A percentile compares a stretch with the other conserved stretches of the same genome.
Evolutionary conservation across 495 filamentous ascomycete genomes (phyloP).

Genomic region (Xylaria longipes): DNA sequence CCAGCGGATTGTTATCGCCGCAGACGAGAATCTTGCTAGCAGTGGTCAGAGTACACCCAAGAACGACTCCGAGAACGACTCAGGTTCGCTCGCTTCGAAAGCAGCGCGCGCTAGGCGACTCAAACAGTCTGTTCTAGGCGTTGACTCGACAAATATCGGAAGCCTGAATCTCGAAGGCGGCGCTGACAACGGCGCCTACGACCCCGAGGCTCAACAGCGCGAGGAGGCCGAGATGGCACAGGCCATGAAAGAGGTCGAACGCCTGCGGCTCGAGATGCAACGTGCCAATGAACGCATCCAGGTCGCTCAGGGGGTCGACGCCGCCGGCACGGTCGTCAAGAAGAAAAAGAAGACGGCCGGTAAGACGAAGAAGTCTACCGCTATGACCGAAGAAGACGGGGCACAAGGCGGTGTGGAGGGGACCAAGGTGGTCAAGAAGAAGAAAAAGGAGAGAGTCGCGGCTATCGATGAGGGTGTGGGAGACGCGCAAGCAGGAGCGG

Average conservation of each 20-base stretch:
- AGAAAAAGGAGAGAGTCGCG: slow-evolving; percentile 55
- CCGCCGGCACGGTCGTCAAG: slow-evolving; percentile 75
- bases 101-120: slow-evolving; percentile 47
- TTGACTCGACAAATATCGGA: slow-evolving; percentile 82
- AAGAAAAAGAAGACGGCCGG: slow-evolving; percentile 70
- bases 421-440: slow-evolving; percentile 34
- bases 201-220: slow-evolving; percentile 60
- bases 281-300: slow-evolving; percentile 82
- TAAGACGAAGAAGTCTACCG: slow-evolving; percentile 52
- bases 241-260: slow-evolving; percentile 86
- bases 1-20: slow-evolving; percentile 64
- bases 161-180: slow-evolving; percentile 65
- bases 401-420: slow-evolving; percentile 26
- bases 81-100: slow-evolving; percentile 42
- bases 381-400: slow-evolving; percentile 49
- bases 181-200: slow-evolving; percentile 44
- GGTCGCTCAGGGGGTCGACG: slow-evolving; percentile 69
- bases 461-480: slow-evolving; percentile 31
- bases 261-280: slow-evolving; percentile 88
- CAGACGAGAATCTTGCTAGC: slow-evolving; percentile 63
- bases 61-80: slow-evolving; percentile 53
- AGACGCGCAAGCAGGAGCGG: slow-evolving; percentile 25
- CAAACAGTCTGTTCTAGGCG: slow-evolving; percentile 68
- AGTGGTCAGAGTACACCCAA: slow-evolving; percentile 49
- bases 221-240: slow-evolving; percentile 84